Percentiles rank a stretch among this genome's conserved stretches.
Evolutionary conservation across 805 yeast species (phyloP).

Genomic region (Ogataea neopini): DNA sequence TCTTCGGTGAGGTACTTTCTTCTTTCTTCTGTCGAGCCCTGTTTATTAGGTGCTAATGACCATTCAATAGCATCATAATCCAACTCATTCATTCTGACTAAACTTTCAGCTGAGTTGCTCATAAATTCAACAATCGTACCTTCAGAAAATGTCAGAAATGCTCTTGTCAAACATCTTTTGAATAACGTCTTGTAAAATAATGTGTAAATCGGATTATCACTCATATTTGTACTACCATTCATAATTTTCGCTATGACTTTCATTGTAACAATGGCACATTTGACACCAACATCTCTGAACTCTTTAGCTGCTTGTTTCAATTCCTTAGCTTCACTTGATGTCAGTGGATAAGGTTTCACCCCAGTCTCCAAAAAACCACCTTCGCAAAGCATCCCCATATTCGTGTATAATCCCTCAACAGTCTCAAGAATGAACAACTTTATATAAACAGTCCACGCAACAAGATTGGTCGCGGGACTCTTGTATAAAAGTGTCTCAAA

Average conservation of each 20-base stretch:
- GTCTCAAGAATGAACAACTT: slow-evolving; percentile 11
- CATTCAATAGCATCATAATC: not conserved
- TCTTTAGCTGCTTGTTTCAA: slow-evolving; percentile 3
- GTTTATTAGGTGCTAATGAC: not conserved
- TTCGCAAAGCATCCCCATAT: slow-evolving; percentile 2
- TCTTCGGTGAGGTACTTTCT: slow-evolving; percentile 1
- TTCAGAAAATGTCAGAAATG: slow-evolving; percentile 6
- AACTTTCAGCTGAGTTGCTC: not conserved
- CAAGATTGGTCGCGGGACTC: not conserved
- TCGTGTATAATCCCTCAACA: slow-evolving; percentile 9
- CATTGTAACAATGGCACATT: slow-evolving; percentile 7
- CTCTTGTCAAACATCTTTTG: not conserved
- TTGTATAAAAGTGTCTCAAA: slow-evolving; percentile 6
- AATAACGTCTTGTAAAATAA: slow-evolving; percentile 13
- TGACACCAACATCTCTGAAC: not conserved
- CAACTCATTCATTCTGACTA: not conserved
- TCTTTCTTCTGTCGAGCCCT: not conserved
- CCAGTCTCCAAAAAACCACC: slow-evolving; percentile 7
- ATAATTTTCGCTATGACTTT: slow-evolving; percentile 5
- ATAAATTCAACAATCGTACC: not conserved
- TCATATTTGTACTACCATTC: slow-evolving; percentile 9
- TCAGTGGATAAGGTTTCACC: slow-evolving; percentile 5
- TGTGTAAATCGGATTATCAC: slow-evolving; percentile 4
- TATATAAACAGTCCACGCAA: slow-evolving; percentile 9
- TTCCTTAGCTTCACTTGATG: not conserved